These are phyloP conservation scores for Pichia sp. DNA, from an alignment of 1,139 yeast genomes.

Conservation along the genomic window DNA sequence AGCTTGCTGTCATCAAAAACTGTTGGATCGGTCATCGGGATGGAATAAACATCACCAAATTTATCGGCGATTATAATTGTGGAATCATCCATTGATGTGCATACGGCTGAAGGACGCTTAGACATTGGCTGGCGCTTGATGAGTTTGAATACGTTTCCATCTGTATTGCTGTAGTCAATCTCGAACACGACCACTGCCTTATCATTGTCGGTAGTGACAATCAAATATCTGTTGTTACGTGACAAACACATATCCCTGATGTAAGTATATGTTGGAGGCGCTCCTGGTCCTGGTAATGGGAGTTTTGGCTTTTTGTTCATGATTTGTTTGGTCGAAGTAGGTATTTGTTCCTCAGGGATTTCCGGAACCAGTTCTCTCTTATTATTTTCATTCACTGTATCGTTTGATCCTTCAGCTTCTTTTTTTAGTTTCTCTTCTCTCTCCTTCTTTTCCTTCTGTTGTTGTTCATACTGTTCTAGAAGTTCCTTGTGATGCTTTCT, in stretches of 20 bases:
- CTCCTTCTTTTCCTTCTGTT: conserved; percentile 35
- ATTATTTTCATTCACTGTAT: conserved; percentile 32
- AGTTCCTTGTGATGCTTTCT: conserved; percentile 41
- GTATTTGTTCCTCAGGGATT: conserved; percentile 20
- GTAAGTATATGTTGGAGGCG: conserved; percentile 60
- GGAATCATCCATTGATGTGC: conserved; percentile 49
- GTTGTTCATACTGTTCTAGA: conserved; percentile 29
- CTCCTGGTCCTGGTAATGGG: conserved; percentile 64
- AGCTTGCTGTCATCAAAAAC: conserved; percentile 40
- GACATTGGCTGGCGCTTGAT: conserved; percentile 74
- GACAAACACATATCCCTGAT: conserved; percentile 59
- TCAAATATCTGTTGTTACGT: conserved; percentile 48
- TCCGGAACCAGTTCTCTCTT: conserved; percentile 16
- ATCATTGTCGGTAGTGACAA: conserved; percentile 77
- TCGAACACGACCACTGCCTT: conserved; percentile 70
- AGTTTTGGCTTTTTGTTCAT: conserved; percentile 45
- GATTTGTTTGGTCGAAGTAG: conserved; percentile 29
- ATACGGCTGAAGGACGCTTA: conserved; percentile 82
- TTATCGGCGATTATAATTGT: conserved; percentile 82
- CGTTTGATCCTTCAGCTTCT: conserved; percentile 31
- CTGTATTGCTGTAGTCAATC: conserved; percentile 27
- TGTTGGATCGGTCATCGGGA: conserved; percentile 36
- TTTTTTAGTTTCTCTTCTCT: conserved; percentile 20
- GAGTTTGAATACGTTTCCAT: conserved; percentile 42
- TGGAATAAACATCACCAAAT: conserved; percentile 87